Percentiles rank a stretch among this genome's conserved stretches.
These are phyloP conservation scores for Macrolepiota fuliginosa DNA, from an alignment of 768 basidiomycete genomes.

Conservation along the genomic window DNA sequence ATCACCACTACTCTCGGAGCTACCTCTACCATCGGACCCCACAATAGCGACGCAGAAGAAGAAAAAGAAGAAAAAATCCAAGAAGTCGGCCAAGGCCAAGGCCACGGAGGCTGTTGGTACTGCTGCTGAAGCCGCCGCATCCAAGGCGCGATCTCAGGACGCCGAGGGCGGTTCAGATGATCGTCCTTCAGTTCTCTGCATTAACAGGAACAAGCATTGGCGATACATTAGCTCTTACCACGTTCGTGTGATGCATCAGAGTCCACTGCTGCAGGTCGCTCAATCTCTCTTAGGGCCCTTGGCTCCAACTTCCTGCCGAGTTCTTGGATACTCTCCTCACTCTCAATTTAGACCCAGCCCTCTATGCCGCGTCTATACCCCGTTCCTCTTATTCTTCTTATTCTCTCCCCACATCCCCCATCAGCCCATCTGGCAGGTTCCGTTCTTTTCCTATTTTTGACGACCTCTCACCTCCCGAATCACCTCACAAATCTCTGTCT, in stretches of 20 bases:
- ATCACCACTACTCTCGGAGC: slow-evolving; percentile 8
- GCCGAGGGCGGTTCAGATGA: slow-evolving; percentile 36
- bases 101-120: too few species aligned
- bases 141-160: slow-evolving; percentile 26
- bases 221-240: slow-evolving; percentile 90
- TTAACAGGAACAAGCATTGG: slow-evolving; percentile 94
- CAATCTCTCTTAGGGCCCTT: slow-evolving; percentile 65
- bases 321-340: slow-evolving; percentile 78
- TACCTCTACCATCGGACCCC: slow-evolving; percentile 4
- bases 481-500: slow-evolving; percentile 34
- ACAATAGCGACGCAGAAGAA: slow-evolving; percentile 8
- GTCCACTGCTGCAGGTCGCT: slow-evolving; percentile 15
- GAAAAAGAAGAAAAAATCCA: slow-evolving; percentile 18
- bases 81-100: slow-evolving; percentile 34
- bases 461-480: slow-evolving; percentile 44
- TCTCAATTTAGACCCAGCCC: slow-evolving; percentile 73
- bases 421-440: slow-evolving; percentile 1
- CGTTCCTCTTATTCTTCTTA: slow-evolving; percentile 21
- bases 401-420: slow-evolving; percentile 20
- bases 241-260: slow-evolving; percentile 43
- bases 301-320: slow-evolving; percentile 87
- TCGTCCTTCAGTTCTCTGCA: slow-evolving; percentile 71
- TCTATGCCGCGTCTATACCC: slow-evolving; percentile 30
- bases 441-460: slow-evolving; percentile 27
- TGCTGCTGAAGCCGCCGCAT: slow-evolving; percentile 22